Conservation (phyloP, 306 rosid genomes). For the Quercus wislizeni region DNA sequence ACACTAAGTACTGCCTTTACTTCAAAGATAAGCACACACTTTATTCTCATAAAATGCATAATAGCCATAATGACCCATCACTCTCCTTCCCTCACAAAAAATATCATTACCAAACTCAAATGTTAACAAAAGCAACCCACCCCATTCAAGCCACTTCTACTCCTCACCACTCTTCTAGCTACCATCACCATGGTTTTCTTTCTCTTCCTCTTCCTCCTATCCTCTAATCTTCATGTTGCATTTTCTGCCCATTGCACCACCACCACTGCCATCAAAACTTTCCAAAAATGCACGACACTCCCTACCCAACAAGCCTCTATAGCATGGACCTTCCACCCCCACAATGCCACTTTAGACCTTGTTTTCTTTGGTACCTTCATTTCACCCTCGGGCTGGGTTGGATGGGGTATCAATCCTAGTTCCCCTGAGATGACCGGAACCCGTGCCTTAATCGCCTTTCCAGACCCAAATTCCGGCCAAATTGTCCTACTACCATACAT, state of each 20-base stretch:
- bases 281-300: conserved; percentile 75
- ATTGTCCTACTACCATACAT: conserved; percentile 72
- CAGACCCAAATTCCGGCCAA: conserved; percentile 79
- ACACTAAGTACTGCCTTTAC: conserved; percentile 40
- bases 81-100: not conserved
- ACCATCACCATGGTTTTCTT: conserved; percentile 34
- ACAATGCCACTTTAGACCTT: conserved; percentile 69
- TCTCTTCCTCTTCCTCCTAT: conserved; percentile 29
- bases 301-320: conserved; percentile 92
- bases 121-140: conserved; percentile 33
- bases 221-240: conserved; percentile 28
- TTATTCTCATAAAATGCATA: conserved; percentile 15
- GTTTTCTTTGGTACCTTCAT: conserved; percentile 87
- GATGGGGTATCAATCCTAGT: conserved; percentile 82
- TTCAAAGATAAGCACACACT: conserved; percentile 69
- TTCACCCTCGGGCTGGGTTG: conserved; percentile 98
- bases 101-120: conserved; percentile 39
- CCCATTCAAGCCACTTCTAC: conserved; percentile 10
- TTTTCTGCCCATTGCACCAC: conserved; percentile 72
- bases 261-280: conserved; percentile 51
- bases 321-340: conserved; percentile 90
- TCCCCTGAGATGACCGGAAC: conserved; percentile 82
- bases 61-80: conserved; percentile 33
- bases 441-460: conserved; percentile 75
- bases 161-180: conserved; percentile 2